Conservation (phyloP, 768 basidiomycete genomes). For the Leccinellum rugosiceps region DNA sequence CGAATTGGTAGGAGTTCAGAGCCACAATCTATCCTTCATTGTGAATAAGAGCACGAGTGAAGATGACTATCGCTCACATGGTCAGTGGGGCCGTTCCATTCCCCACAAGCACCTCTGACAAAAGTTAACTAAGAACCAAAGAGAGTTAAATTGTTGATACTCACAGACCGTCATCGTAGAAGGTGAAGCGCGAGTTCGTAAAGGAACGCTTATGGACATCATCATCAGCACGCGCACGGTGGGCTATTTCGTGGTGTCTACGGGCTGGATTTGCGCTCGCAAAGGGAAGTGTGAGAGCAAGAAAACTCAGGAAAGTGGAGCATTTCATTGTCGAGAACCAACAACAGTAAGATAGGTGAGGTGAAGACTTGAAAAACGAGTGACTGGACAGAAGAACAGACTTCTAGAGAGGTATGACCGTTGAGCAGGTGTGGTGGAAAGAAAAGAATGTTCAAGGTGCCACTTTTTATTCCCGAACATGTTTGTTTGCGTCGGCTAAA, state of each 20-base stretch:
- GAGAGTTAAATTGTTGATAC: slow-evolving; percentile 2
- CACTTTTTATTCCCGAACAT: background rate
- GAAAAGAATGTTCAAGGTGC: background rate
- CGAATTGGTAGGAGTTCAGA: slow-evolving; percentile 43
- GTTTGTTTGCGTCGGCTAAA: slow-evolving; percentile 24
- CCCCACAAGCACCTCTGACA: slow-evolving; percentile 55
- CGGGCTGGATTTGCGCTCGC: slow-evolving; percentile 26
- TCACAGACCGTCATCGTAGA: slow-evolving; percentile 52
- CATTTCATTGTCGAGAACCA: slow-evolving; percentile 15
- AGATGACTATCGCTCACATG: slow-evolving; percentile 2
- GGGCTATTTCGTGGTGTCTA: slow-evolving; percentile 43
- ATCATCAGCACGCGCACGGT: slow-evolving; percentile 40
- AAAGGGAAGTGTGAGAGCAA: slow-evolving; percentile 36
- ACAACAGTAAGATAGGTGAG: background rate
- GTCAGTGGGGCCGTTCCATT: slow-evolving; percentile 34
- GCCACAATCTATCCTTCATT: slow-evolving; percentile 23
- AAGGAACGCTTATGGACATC: slow-evolving; percentile 34
- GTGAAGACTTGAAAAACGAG: slow-evolving; percentile 16
- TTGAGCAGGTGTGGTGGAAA: slow-evolving; percentile 2
- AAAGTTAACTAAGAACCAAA: slow-evolving; percentile 1
- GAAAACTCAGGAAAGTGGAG: slow-evolving; percentile 32
- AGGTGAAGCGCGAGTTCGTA: slow-evolving; percentile 44
- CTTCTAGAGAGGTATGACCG: slow-evolving; percentile 2
- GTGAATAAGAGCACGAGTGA: background rate
- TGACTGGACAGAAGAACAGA: slow-evolving; percentile 16